phyloP scores from a whole-genome alignment of 495 filamentous ascomycete genomes.

The Antarctomyces pellizariae region DNA sequence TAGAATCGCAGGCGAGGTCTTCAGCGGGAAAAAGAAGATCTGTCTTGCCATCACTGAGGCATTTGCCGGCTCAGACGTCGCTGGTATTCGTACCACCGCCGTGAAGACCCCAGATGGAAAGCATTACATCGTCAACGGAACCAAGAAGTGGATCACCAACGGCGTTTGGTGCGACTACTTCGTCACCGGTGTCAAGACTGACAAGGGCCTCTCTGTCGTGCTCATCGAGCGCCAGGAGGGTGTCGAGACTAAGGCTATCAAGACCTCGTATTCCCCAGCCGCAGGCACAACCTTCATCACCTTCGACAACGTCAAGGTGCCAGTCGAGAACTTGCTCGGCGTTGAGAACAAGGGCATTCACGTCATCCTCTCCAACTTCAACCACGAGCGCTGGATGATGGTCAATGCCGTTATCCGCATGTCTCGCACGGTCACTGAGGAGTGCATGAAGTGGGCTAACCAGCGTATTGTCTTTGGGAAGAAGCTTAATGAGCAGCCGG shows the following conservation, averaged over 20 bases:
- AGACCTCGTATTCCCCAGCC: slow-evolving; percentile 62
- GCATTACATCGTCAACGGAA: slow-evolving; percentile 69
- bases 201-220: slow-evolving; percentile 60
- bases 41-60: slow-evolving; percentile 75
- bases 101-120: slow-evolving; percentile 63
- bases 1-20: slow-evolving; percentile 42
- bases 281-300: slow-evolving; percentile 64
- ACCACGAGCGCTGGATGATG: slow-evolving; percentile 62
- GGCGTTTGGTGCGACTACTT: slow-evolving; percentile 70
- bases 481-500: slow-evolving; percentile 59
- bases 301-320: slow-evolving; percentile 74
- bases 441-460: slow-evolving; percentile 76
- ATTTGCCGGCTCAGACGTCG: slow-evolving; percentile 74
- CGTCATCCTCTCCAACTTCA: slow-evolving; percentile 77
- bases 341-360: slow-evolving; percentile 72
- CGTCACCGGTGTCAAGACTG: slow-evolving; percentile 57
- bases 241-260: slow-evolving; percentile 56
- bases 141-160: slow-evolving; percentile 92
- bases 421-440: slow-evolving; percentile 49
- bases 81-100: slow-evolving; percentile 60
- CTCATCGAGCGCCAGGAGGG: slow-evolving; percentile 49
- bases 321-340: slow-evolving; percentile 54
- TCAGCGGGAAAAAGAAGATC: slow-evolving; percentile 69
- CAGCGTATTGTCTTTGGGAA: slow-evolving; percentile 74
- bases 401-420: slow-evolving; percentile 35